These are phyloP conservation scores for Xanthoconium separans DNA, from an alignment of 1,284 basidiomycete genomes.

Conservation along the genomic window DNA sequence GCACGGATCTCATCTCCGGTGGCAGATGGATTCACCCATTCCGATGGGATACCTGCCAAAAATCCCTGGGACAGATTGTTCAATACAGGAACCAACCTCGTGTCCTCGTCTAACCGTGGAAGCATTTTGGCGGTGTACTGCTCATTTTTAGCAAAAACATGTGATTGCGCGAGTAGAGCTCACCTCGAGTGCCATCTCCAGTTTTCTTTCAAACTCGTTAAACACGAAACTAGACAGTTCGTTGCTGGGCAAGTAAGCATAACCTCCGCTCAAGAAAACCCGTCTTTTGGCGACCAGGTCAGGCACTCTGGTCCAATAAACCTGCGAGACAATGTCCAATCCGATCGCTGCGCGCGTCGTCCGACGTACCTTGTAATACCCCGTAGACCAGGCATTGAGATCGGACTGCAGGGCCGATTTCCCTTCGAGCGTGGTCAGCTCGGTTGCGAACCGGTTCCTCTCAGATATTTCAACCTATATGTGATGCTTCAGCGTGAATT, in stretches of 20 bases:
- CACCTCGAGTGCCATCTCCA: constrained; percentile 84
- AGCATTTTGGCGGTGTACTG: constrained; percentile 86
- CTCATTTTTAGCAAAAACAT: constrained; percentile 1
- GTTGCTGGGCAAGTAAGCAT: constrained; percentile 85
- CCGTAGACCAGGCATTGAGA: constrained; percentile 15
- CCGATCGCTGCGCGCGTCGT: background rate
- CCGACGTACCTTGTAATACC: constrained; percentile 65
- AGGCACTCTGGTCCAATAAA: constrained; percentile 88
- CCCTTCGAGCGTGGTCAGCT: constrained; percentile 47
- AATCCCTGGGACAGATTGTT: constrained; percentile 94
- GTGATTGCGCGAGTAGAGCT: constrained; percentile 17
- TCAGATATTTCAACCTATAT: constrained; percentile 62
- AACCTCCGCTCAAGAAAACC: constrained; percentile 80
- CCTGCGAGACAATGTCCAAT: constrained; percentile 33
- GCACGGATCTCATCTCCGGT: constrained; percentile 77
- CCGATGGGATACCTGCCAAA: constrained; percentile 85
- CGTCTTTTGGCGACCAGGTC: constrained; percentile 88
- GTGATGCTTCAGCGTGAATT: constrained; percentile 5
- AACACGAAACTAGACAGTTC: constrained; percentile 89
- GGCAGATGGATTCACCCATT: constrained; percentile 63
- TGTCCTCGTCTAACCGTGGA: constrained; percentile 95
- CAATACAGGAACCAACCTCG: constrained; percentile 87
- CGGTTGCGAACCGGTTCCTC: constrained; percentile 46
- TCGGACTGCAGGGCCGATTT: background rate
- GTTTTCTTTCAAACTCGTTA: constrained; percentile 78